Evolutionary conservation across 306 rosid genomes (phyloP).

Genomic region (Vigna unguiculata): DNA sequence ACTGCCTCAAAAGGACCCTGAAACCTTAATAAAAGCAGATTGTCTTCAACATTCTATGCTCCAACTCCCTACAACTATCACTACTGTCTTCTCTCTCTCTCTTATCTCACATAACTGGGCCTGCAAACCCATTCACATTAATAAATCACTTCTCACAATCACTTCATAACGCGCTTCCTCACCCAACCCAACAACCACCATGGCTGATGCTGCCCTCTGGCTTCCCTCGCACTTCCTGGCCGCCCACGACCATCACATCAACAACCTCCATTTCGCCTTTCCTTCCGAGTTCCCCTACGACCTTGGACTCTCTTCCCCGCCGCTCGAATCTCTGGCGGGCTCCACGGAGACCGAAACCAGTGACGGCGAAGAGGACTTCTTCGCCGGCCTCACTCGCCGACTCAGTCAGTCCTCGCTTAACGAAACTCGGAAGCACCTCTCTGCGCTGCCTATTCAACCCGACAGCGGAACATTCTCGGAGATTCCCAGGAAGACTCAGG

Average conservation of each 20-base stretch:
- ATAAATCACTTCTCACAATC: too few relatives aligned
- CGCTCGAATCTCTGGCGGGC: slow-evolving; percentile 56
- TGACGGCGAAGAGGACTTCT: slow-evolving; percentile 72
- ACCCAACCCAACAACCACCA: not conserved
- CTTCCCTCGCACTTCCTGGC: slow-evolving; percentile 52
- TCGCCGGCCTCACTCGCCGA: slow-evolving; percentile 66
- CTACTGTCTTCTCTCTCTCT: not conserved
- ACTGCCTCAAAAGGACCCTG: slow-evolving; percentile 54
- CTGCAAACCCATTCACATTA: slow-evolving; percentile 44
- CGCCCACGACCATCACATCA: slow-evolving; percentile 5
- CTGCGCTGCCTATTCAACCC: not conserved
- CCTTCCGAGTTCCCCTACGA: slow-evolving; percentile 83
- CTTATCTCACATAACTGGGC: slow-evolving; percentile 12
- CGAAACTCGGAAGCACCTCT: slow-evolving; percentile 52
- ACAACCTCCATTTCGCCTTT: slow-evolving; percentile 17
- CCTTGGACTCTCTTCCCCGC: slow-evolving; percentile 54
- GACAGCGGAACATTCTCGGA: not conserved
- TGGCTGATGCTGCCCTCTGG: slow-evolving; percentile 56
- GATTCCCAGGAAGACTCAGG: slow-evolving; percentile 39
- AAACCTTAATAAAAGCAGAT: slow-evolving; percentile 80
- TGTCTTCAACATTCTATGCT: slow-evolving; percentile 67
- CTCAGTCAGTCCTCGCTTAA: slow-evolving; percentile 60
- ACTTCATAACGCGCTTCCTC: slow-evolving; percentile 41
- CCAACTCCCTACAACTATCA: slow-evolving; percentile 27
- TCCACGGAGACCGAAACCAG: slow-evolving; percentile 67